Conservation (phyloP, 208 protist species). For the Wallacemonas collosoma region DNA sequence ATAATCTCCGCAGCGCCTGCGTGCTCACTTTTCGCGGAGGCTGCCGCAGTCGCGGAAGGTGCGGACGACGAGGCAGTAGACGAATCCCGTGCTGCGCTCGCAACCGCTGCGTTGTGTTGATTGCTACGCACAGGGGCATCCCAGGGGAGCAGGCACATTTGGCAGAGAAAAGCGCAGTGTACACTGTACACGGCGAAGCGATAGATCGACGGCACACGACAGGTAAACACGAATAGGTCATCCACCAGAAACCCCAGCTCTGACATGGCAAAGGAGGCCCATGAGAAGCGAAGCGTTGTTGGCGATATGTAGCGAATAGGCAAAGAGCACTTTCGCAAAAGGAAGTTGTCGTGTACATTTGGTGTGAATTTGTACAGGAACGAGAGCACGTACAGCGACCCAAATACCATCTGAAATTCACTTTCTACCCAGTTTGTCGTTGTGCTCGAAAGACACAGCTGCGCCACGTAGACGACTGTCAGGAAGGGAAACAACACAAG, state of each 20-base stretch:
- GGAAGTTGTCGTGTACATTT: constrained; percentile 83
- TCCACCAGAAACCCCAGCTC: constrained; percentile 73
- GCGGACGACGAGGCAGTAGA: background rate
- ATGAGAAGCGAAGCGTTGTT: constrained; percentile 19
- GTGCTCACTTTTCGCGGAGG: background rate
- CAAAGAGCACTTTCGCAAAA: constrained; percentile 68
- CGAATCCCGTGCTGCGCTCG: background rate
- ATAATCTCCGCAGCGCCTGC: background rate
- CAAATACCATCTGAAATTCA: constrained; percentile 53
- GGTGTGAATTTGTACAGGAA: constrained; percentile 76
- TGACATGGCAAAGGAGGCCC: constrained; percentile 31
- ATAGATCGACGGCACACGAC: constrained; percentile 58
- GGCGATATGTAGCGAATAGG: constrained; percentile 52
- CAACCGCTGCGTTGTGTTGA: background rate
- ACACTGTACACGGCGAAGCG: constrained; percentile 60
- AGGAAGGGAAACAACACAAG: constrained; percentile 39
- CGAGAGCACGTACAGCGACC: constrained; percentile 65
- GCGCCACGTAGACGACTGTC: constrained; percentile 22
- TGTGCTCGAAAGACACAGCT: constrained; percentile 9
- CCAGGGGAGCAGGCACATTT: constrained; percentile 65
- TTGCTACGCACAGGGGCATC: constrained; percentile 44
- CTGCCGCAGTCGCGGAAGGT: background rate
- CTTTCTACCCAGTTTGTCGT: constrained; percentile 29
- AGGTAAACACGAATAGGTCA: constrained; percentile 89
- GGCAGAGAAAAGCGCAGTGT: constrained; percentile 62